These are phyloP conservation scores for Canavalia gladiata DNA, from an alignment of 306 rosid genomes.

Conservation along the genomic window DNA sequence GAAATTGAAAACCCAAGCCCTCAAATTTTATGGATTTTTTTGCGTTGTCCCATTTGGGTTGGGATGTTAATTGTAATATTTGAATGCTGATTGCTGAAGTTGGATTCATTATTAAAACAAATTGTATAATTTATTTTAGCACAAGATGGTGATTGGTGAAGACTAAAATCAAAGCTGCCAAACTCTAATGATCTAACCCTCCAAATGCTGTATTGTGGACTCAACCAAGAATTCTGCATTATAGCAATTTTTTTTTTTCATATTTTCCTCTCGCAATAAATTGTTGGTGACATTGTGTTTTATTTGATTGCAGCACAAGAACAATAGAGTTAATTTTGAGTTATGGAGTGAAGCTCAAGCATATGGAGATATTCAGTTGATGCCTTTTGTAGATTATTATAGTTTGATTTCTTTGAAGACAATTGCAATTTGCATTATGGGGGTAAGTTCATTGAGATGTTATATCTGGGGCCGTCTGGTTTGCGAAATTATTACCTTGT, in stretches of 20 bases:
- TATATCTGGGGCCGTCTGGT: neutral
- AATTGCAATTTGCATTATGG: slow-evolving; percentile 86
- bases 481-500: no score
- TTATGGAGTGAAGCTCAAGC: slow-evolving; percentile 92
- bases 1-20: no score
- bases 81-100: slow-evolving; percentile 15
- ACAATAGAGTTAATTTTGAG: slow-evolving; percentile 75
- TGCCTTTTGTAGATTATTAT: slow-evolving; percentile 97
- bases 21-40: no score
- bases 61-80: slow-evolving; percentile 29
- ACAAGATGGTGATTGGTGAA: slow-evolving; percentile 10
- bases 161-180: slow-evolving; percentile 12
- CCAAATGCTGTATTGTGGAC: neutral
- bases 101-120: slow-evolving; percentile 21
- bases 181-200: slow-evolving; percentile 26
- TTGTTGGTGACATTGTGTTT: slow-evolving; percentile 37
- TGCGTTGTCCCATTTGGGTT: neutral
- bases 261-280: slow-evolving; percentile 19
- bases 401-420: slow-evolving; percentile 89
- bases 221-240: slow-evolving; percentile 34
- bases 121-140: neutral
- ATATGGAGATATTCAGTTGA: slow-evolving; percentile 87
- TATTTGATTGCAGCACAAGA: slow-evolving; percentile 79
- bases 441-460: slow-evolving; percentile 62
- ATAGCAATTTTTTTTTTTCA: slow-evolving; percentile 7